Percentiles rank a stretch among this genome's conserved stretches.
These are phyloP conservation scores for Fusarium temperatum DNA, from an alignment of 2,329 filamentous ascomycete species.

Conservation along the genomic window DNA sequence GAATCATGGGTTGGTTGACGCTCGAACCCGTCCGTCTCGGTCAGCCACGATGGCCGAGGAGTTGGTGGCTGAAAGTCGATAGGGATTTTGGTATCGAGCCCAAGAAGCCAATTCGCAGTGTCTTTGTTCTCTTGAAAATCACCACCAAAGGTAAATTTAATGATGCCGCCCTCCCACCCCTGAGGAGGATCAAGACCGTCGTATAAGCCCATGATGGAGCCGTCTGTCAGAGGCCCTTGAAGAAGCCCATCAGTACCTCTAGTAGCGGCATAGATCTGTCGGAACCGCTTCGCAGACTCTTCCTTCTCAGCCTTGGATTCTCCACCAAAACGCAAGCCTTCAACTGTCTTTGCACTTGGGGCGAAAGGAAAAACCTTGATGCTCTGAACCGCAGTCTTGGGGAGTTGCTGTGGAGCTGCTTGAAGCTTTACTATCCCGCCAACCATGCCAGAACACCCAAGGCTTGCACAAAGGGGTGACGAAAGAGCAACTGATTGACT, in stretches of 20 bases:
- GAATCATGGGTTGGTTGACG: constrained; percentile 66
- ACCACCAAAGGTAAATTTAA: constrained; percentile 72
- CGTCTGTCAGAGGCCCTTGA: constrained; percentile 88
- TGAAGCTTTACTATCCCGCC: constrained; percentile 90
- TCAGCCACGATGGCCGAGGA: constrained; percentile 67
- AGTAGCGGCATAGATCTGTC: constrained; percentile 72
- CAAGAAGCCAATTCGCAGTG: constrained; percentile 74
- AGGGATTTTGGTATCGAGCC: constrained; percentile 76
- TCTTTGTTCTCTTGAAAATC: constrained; percentile 58
- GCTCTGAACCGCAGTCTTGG: constrained; percentile 69
- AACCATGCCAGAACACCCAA: constrained; percentile 77
- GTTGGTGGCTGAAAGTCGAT: constrained; percentile 82
- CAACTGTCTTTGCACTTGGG: constrained; percentile 62
- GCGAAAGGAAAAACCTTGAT: constrained; percentile 87
- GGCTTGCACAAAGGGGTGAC: constrained; percentile 74
- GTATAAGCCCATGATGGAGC: constrained; percentile 74
- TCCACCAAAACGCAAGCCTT: constrained; percentile 85
- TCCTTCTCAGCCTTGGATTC: constrained; percentile 86
- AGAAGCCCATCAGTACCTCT: constrained; percentile 70
- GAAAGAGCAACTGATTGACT: constrained; percentile 83
- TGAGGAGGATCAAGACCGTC: constrained; percentile 63
- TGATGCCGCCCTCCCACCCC: constrained; percentile 83
- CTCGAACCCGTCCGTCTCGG: constrained; percentile 57
- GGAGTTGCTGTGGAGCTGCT: constrained; percentile 77
- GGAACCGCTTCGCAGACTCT: constrained; percentile 76